Evolutionary conservation across 164 flowering plant species (phyloP).

Genomic region (Macadamia integrifolia): DNA sequence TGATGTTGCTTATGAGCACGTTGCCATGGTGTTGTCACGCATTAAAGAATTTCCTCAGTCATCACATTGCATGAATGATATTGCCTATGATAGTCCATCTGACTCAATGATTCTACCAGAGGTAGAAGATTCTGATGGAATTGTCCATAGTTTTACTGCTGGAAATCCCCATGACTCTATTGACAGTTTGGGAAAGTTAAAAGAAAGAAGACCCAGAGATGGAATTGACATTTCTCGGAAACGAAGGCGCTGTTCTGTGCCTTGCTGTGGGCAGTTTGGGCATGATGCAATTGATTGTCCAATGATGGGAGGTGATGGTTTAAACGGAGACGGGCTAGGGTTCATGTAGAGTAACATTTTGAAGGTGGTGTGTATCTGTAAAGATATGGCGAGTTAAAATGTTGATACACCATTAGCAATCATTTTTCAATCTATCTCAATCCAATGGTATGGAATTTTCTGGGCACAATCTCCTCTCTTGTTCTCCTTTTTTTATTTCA

Average conservation of each 20-base stretch:
- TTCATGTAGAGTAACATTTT: constrained; percentile 31
- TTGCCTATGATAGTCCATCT: constrained; percentile 42
- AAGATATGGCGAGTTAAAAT: constrained; percentile 8
- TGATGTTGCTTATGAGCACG: constrained; percentile 53
- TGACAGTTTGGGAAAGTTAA: constrained; percentile 36
- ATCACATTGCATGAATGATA: constrained; percentile 24
- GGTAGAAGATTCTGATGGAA: constrained; percentile 61
- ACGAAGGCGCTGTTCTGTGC: constrained; percentile 46
- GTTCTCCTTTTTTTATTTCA: too few relatives aligned
- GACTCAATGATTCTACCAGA: constrained; percentile 55
- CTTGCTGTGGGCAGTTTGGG: constrained; percentile 63
- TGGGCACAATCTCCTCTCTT: not conserved
- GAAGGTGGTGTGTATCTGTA: constrained; percentile 1
- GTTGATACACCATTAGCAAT: constrained; percentile 15
- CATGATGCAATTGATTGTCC: constrained; percentile 64
- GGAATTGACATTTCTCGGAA: constrained; percentile 41
- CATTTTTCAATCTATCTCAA: not conserved
- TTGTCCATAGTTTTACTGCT: constrained; percentile 39
- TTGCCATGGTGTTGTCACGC: constrained; percentile 41
- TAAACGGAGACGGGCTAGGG: constrained; percentile 52
- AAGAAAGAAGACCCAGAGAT: constrained; percentile 48
- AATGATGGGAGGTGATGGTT: constrained; percentile 41
- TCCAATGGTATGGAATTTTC: constrained; percentile 1
- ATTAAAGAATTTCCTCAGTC: constrained; percentile 45
- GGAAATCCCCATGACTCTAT: constrained; percentile 39